Conservation (phyloP, 345 rosid genomes). For the Acer negundo region DNA sequence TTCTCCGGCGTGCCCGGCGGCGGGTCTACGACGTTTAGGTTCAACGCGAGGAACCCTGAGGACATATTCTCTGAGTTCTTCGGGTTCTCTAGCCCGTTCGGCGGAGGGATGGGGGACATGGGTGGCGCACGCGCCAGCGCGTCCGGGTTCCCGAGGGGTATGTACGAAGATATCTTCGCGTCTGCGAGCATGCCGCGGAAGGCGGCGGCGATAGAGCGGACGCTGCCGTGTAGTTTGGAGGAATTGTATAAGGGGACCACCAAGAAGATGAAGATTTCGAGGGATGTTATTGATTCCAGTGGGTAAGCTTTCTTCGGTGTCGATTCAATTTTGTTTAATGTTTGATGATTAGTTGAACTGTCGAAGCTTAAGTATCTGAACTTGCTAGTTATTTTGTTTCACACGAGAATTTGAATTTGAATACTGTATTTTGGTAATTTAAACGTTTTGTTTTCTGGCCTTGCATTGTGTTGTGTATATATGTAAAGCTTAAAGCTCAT, state of each 20-base stretch:
- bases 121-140: conserved; percentile 54
- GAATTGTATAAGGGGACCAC: conserved; percentile 82
- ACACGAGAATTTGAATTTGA: background rate
- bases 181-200: conserved; percentile 49
- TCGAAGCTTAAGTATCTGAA: background rate
- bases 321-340: too few species aligned
- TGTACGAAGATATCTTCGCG: conserved; percentile 67
- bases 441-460: background rate
- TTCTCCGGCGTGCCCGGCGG: conserved; percentile 39
- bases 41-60: conserved; percentile 77
- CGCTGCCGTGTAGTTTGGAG: conserved; percentile 86
- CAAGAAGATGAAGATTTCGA: conserved; percentile 91
- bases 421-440: background rate
- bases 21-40: conserved; percentile 53
- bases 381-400: background rate
- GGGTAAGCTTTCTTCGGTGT: conserved; percentile 46
- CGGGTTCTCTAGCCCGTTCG: conserved; percentile 69
- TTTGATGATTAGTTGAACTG: too few species aligned
- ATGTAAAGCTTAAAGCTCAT: background rate
- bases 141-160: conserved; percentile 51
- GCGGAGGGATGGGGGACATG: conserved; percentile 57
- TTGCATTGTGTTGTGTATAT: background rate
- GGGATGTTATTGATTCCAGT: conserved; percentile 62
- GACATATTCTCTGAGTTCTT: conserved; percentile 88
- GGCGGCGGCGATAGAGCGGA: conserved; percentile 71